Conservation (phyloP, 2,329 filamentous ascomycete species). For the Fusarium clavum region DNA sequence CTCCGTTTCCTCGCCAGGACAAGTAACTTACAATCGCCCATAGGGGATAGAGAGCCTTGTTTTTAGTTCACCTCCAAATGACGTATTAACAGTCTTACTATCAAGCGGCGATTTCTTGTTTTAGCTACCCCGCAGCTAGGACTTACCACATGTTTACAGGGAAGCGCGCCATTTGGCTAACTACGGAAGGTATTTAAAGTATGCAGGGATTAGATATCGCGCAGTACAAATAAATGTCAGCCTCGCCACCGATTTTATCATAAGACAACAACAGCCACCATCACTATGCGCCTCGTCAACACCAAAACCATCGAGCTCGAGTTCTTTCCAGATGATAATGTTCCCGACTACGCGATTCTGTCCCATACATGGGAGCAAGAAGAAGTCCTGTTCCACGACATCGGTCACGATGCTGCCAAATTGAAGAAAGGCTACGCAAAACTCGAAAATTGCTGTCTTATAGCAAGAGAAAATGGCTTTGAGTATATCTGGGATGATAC, state of each 20-base stretch:
- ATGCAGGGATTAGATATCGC: background rate
- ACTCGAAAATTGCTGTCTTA: constrained; percentile 18
- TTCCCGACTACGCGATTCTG: constrained; percentile 14
- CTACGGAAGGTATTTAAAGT: background rate
- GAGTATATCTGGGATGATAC: constrained; percentile 36
- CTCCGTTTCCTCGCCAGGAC: too few species aligned
- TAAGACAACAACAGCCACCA: accelerated
- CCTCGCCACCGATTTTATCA: accelerated
- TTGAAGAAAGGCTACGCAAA: constrained; percentile 21
- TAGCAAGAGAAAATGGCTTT: constrained; percentile 5
- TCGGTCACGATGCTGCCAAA: background rate
- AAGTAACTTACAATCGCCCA: too few species aligned
- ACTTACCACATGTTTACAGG: too few species aligned
- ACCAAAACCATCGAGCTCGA: background rate
- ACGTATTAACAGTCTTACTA: too few species aligned
- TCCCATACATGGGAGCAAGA: constrained; percentile 21
- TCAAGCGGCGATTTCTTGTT: background rate
- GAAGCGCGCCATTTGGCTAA: background rate
- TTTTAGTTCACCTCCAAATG: too few species aligned
- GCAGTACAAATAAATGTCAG: background rate
- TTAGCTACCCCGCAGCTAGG: background rate
- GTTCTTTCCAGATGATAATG: background rate
- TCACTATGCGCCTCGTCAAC: constrained; percentile 36
- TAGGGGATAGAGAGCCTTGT: too few species aligned
- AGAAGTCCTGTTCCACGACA: constrained; percentile 21